Conservation (phyloP, 2,329 filamentous ascomycete genomes). For the Aspergillus calidoustus region DNA sequence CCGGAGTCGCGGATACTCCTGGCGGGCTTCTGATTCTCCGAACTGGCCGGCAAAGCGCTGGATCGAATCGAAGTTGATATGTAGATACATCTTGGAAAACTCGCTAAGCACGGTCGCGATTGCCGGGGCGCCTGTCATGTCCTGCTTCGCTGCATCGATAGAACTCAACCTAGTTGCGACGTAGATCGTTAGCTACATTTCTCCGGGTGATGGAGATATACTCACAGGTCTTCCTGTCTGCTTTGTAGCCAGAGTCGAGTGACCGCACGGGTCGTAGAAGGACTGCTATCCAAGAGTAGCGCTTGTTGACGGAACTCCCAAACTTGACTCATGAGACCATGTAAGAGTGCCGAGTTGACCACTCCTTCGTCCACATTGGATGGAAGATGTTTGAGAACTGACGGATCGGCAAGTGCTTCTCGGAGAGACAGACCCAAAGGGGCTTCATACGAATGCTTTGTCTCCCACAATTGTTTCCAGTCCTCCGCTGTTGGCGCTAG, state of each 20-base stretch:
- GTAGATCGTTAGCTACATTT: not conserved
- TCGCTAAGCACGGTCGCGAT: conserved; percentile 1
- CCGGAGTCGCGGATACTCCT: conserved; percentile 8
- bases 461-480: not conserved
- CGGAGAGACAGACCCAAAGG: not conserved
- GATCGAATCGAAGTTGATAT: conserved; percentile 7
- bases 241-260: conserved; percentile 11
- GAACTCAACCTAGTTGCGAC: not conserved
- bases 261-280: not conserved
- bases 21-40: conserved; percentile 8
- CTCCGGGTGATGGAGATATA: not conserved
- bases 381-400: not conserved
- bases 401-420: conserved; percentile 1
- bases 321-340: conserved; percentile 11
- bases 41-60: conserved; percentile 14
- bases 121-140: not conserved
- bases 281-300: not conserved
- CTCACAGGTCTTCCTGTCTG: conserved; percentile 9
- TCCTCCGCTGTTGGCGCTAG: conserved; percentile 5
- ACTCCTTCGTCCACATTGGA: not conserved
- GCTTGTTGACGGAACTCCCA: conserved; percentile 11
- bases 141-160: not conserved
- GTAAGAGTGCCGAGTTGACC: conserved; percentile 1
- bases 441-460: not conserved
- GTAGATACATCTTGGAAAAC: conserved; percentile 10